Conservation (phyloP, 768 basidiomycete species). For the Tubosaeta sp. region DNA sequence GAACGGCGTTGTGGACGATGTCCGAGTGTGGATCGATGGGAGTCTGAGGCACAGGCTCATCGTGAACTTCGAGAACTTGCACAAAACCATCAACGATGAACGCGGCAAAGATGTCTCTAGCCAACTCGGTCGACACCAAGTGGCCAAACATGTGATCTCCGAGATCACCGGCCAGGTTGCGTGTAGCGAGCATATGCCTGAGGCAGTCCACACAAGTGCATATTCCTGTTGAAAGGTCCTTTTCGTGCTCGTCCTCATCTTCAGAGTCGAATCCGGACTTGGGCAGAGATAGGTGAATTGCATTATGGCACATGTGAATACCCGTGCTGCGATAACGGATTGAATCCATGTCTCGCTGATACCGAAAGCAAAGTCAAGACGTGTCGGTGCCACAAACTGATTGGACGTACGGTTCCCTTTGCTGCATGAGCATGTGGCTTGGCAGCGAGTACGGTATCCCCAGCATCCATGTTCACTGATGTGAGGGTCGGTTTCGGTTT, state of each 20-base stretch:
- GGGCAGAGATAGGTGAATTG: background rate
- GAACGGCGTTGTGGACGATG: background rate
- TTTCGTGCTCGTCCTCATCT: background rate
- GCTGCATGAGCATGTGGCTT: background rate
- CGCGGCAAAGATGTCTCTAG: background rate
- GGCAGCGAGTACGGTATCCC: background rate
- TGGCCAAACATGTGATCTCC: conserved; percentile 1
- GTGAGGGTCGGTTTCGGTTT: too few species aligned
- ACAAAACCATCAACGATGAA: background rate
- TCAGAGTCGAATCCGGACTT: background rate
- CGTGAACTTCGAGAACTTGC: background rate
- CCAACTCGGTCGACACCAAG: background rate
- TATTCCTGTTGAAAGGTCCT: background rate
- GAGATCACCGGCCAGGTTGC: background rate
- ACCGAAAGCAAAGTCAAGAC: background rate
- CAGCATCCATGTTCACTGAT: background rate
- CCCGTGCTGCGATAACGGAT: background rate
- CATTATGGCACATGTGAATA: background rate
- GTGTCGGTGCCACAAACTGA: background rate
- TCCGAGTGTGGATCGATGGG: background rate
- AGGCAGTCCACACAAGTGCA: background rate
- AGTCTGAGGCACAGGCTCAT: background rate
- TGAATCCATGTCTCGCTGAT: background rate
- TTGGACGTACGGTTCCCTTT: background rate
- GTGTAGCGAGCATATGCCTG: background rate